These are phyloP conservation scores for Botrytis galanthina DNA, from an alignment of 2,329 filamentous ascomycete genomes.

Conservation along the genomic window DNA sequence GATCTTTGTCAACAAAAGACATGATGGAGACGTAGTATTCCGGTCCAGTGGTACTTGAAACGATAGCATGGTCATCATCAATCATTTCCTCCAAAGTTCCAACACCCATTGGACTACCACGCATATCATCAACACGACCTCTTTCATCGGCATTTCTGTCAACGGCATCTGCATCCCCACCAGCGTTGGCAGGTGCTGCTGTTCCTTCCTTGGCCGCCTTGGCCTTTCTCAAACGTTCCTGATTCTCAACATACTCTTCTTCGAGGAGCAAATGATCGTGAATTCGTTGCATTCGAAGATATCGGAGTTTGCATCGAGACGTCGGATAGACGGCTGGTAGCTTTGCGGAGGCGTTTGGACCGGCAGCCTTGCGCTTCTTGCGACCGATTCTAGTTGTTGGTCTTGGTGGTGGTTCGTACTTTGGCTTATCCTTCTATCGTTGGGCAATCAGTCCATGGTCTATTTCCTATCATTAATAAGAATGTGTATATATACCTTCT, in stretches of 20 bases:
- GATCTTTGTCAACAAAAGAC: constrained; percentile 99
- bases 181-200: constrained; percentile 50
- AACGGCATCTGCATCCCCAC: constrained; percentile 67
- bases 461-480: not conserved
- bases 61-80: constrained; percentile 97
- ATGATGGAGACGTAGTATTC: constrained; percentile 99
- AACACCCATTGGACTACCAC: constrained; percentile 97
- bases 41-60: constrained; percentile 93
- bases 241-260: constrained; percentile 98
- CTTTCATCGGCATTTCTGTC: constrained; percentile 94
- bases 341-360: constrained; percentile 92
- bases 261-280: constrained; percentile 96
- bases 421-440: constrained; percentile 94
- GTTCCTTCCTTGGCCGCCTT: constrained; percentile 75
- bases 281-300: constrained; percentile 96
- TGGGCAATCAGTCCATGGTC: constrained; percentile 25
- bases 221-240: constrained; percentile 90
- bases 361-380: constrained; percentile 96
- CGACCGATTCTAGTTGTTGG: constrained; percentile 95
- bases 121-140: constrained; percentile 94
- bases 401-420: constrained; percentile 97
- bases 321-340: constrained; percentile 92
- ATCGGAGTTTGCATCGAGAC: constrained; percentile 93
- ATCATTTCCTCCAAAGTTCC: constrained; percentile 98
- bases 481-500: constrained; percentile 64